Percentiles rank a stretch among this genome's conserved stretches.
These are phyloP conservation scores for Macroventuria anomochaeta DNA, from an alignment of 2,329 filamentous ascomycete genomes.

Conservation along the genomic window DNA sequence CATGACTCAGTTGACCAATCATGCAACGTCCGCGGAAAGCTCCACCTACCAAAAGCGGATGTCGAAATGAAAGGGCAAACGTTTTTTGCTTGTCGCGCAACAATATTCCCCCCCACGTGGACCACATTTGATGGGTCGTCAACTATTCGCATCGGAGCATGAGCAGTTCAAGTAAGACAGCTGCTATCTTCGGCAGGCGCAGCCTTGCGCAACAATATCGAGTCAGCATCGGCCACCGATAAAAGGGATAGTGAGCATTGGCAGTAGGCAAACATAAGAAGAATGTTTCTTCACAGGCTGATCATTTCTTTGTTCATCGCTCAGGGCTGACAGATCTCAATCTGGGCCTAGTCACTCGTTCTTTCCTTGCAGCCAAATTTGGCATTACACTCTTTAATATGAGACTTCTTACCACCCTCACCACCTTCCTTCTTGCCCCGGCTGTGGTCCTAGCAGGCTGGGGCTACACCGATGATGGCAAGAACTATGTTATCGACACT, in stretches of 20 bases:
- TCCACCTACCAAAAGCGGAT: not conserved
- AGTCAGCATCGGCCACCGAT: not conserved
- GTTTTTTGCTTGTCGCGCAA: not conserved
- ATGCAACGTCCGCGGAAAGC: not conserved
- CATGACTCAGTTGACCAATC: constrained; percentile 10
- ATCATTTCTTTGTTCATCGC: not conserved
- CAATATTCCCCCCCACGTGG: not conserved
- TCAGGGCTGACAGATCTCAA: not conserved
- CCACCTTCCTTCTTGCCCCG: constrained; percentile 30
- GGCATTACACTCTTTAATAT: constrained; percentile 15
- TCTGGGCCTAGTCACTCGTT: not conserved
- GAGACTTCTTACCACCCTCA: constrained; percentile 25
- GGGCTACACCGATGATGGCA: constrained; percentile 50
- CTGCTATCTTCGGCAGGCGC: not conserved
- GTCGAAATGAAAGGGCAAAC: not conserved
- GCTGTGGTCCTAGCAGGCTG: constrained; percentile 47
- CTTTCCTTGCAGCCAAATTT: not conserved
- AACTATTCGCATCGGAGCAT: not conserved
- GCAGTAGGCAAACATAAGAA: not conserved
- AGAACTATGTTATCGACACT: constrained; percentile 50
- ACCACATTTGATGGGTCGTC: not conserved
- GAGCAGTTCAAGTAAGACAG: not conserved
- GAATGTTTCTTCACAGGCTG: not conserved
- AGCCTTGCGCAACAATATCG: not conserved
- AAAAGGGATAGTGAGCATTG: not conserved